Evolutionary conservation across 345 rosid genomes (phyloP).

Genomic region (Xanthoceras sorbifolium): DNA sequence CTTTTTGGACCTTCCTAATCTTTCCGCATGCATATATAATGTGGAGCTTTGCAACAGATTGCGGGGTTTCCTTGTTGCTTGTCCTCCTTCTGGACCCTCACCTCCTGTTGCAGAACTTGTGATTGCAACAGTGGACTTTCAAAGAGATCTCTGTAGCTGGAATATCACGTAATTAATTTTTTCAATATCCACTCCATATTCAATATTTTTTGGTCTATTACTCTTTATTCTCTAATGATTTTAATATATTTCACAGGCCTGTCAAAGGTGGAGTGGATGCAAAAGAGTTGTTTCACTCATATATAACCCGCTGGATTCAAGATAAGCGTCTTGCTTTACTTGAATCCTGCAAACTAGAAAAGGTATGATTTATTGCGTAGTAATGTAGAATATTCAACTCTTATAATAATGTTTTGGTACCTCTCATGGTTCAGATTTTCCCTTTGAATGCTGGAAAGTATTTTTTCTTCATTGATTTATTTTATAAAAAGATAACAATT

Average conservation of each 20-base stretch:
- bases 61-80: conserved; percentile 72
- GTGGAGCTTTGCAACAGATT: conserved; percentile 84
- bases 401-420: not conserved
- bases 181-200: not conserved
- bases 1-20: conserved; percentile 86
- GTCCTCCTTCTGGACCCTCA: conserved; percentile 91
- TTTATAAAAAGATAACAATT: not conserved
- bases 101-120: conserved; percentile 84
- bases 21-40: conserved; percentile 81
- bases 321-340: conserved; percentile 72
- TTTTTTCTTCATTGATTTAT: not conserved
- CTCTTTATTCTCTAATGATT: conserved; percentile 21
- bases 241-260: conserved; percentile 47
- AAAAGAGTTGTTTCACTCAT: conserved; percentile 78
- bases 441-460: not conserved
- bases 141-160: conserved; percentile 85
- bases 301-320: conserved; percentile 84
- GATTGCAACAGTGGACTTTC: conserved; percentile 89
- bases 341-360: conserved; percentile 80
- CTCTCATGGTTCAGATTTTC: not conserved
- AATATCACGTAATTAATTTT: conserved; percentile 49
- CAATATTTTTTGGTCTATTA: not conserved
- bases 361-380: conserved; percentile 45
- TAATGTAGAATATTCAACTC: not conserved
- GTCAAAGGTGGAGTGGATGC: conserved; percentile 93